Evolutionary conservation across 2,329 filamentous ascomycete species (phyloP), one percentile per base, ranked within the genome.

Genomic region (Pseudopyricularia cyperi): DNA sequence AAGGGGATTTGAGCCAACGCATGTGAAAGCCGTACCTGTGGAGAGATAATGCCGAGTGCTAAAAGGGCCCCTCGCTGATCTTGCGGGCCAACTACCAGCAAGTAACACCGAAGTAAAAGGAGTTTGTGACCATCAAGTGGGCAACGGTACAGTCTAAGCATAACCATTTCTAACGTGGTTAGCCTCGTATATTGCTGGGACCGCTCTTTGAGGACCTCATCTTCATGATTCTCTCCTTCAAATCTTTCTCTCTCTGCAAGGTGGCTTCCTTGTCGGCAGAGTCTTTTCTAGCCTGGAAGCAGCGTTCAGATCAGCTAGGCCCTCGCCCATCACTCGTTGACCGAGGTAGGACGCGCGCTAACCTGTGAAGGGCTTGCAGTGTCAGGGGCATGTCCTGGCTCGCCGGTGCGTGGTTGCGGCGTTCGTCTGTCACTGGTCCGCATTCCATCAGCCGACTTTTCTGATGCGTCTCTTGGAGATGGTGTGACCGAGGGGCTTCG

Each of bases 381-480:
- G 48, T 39, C 52, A 22, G 57, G 51, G 17, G 56, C 52, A 30
- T 56, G n/a, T 33, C n/a, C 37, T 42, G 52, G 24, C 8, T 60
- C 60, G 57, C 22, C 58, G 57, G 57, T 61, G 57, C 60, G 58
- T 63, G 55, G 63, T 57, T 57, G 66, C 59, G 63, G 57, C 62
- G 56, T 61, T 35, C 22, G 60, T 66, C 67, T 71, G 62, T 67
- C 65, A 66, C 71, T 64, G 67, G 69, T 66, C 66, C 70, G 68
- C 62, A 66, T 72, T 74, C 66, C 66, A 79, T 82, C 77, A 80
- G 73, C 75, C 64, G 71, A 72, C 66, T 68, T 76, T 65, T 71
- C 65, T 68, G 68, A 72, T 62, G 64, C 8, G 15, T 37, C 64
- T 63, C 68, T 70, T 65, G 72, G 69, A n/a, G n/a, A n/a, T 61